A percentile compares a stretch with the other conserved stretches of the same genome.
phyloP scores from a whole-genome alignment of 2,329 filamentous ascomycete species.

The Bipolaris zeicola region DNA sequence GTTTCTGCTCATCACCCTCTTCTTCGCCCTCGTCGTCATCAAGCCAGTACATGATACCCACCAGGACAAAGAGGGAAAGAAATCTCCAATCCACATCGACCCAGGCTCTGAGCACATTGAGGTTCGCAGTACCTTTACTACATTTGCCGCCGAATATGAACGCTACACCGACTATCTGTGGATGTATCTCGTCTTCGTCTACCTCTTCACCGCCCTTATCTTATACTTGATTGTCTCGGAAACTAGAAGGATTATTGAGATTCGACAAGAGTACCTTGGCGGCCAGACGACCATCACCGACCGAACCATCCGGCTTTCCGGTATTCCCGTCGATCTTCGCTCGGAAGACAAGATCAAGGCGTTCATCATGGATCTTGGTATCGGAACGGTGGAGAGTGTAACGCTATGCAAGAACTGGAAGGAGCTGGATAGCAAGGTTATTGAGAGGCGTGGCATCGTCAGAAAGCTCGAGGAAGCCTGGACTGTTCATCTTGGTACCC shows the following conservation, averaged over 20 bases:
- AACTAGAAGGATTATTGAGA: conserved; percentile 82
- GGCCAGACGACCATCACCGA: conserved; percentile 96
- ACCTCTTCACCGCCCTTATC: conserved; percentile 83
- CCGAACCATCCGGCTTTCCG: conserved; percentile 87
- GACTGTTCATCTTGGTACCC: conserved; percentile 73
- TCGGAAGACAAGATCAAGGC: conserved; percentile 83
- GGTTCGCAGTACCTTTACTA: conserved; percentile 27
- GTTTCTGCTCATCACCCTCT: conserved; percentile 77
- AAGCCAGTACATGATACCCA: conserved; percentile 83
- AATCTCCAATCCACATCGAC: conserved; percentile 33
- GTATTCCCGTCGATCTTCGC: conserved; percentile 78
- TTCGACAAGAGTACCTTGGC: conserved; percentile 89
- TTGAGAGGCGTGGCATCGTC: conserved; percentile 67
- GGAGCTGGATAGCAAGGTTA: conserved; percentile 75
- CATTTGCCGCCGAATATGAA: conserved; percentile 42
- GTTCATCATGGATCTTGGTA: conserved; percentile 83
- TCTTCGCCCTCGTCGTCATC: conserved; percentile 81
- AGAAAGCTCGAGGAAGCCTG: conserved; percentile 81
- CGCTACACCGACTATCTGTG: conserved; percentile 71
- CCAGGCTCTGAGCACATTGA: conserved; percentile 24
- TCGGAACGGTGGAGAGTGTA: conserved; percentile 88
- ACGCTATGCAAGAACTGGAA: conserved; percentile 87
- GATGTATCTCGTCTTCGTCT: conserved; percentile 94
- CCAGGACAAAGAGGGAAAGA: conserved; percentile 35
- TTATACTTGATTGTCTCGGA: conserved; percentile 83